phyloP scores from a whole-genome alignment of 2,329 filamentous ascomycete genomes.

The Hirsutella thompsonii region DNA sequence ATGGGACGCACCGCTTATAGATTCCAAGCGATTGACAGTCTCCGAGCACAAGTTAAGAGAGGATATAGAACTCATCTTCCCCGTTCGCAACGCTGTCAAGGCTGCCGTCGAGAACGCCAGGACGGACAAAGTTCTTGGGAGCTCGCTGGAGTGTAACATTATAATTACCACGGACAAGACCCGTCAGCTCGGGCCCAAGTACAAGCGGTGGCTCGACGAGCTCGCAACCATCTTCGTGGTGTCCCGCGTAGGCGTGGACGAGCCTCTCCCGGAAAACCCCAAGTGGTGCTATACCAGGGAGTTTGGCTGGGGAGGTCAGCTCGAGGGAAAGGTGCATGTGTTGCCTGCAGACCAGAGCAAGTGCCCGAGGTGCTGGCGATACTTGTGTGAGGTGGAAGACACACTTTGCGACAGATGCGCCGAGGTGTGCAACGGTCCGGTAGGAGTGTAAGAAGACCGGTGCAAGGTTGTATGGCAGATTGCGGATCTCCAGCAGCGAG shows the following conservation, averaged over 20 bases:
- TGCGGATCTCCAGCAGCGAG: too few relatives aligned
- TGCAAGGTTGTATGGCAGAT: too few relatives aligned
- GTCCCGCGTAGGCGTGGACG: slow-evolving; percentile 43
- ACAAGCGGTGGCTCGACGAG: slow-evolving; percentile 33
- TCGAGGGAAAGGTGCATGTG: slow-evolving; percentile 26
- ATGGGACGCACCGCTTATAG: slow-evolving; percentile 30
- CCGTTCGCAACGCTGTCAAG: slow-evolving; percentile 57
- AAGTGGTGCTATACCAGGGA: slow-evolving; percentile 29
- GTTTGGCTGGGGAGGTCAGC: slow-evolving; percentile 25
- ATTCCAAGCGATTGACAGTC: slow-evolving; percentile 22
- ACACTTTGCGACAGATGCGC: slow-evolving; percentile 63
- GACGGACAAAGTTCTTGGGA: slow-evolving; percentile 58
- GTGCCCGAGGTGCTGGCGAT: slow-evolving; percentile 84
- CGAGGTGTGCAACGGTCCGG: too few relatives aligned
- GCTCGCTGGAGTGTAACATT: slow-evolving; percentile 68
- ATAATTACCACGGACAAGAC: slow-evolving; percentile 32
- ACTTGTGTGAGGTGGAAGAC: slow-evolving; percentile 54
- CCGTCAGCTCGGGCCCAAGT: slow-evolving; percentile 14
- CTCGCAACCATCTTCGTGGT: slow-evolving; percentile 57
- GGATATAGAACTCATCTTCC: slow-evolving; percentile 34
- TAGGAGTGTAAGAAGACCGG: too few relatives aligned
- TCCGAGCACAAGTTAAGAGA: slow-evolving; percentile 25
- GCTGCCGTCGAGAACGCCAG: slow-evolving; percentile 61
- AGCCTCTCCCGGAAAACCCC: slow-evolving; percentile 12
- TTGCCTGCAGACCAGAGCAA: slow-evolving; percentile 47